Conservation (phyloP, 2,329 filamentous ascomycete genomes). For the Neoscytalidium dimidiatum region DNA sequence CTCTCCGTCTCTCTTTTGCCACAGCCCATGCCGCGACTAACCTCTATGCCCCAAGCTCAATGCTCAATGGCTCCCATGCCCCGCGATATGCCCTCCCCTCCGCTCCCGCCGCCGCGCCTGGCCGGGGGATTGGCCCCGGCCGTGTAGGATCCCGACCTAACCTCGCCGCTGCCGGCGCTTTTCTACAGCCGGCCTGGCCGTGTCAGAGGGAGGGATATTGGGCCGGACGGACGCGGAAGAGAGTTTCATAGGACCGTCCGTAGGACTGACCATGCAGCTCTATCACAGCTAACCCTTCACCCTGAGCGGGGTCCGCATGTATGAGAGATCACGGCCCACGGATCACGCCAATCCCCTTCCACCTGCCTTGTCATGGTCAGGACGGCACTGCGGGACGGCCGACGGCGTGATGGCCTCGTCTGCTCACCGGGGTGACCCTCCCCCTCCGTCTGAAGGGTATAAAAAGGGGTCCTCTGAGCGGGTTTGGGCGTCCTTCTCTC, state of each 20-base stretch:
- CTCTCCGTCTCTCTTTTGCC: slow-evolving; percentile 13
- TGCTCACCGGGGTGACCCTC: slow-evolving; percentile 29
- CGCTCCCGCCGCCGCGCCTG: slow-evolving; percentile 1
- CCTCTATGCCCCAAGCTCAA: background rate
- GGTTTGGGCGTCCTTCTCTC: slow-evolving; percentile 25
- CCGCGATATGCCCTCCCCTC: background rate
- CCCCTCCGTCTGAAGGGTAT: slow-evolving; percentile 32
- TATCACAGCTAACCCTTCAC: slow-evolving; percentile 32
- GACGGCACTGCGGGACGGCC: slow-evolving; percentile 15
- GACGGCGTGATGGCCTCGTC: slow-evolving; percentile 18
- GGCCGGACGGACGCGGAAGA: slow-evolving; percentile 29
- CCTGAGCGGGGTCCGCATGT: slow-evolving; percentile 36
- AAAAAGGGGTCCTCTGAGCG: slow-evolving; percentile 36
- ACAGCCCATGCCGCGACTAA: background rate
- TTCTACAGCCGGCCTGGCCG: slow-evolving; percentile 11
- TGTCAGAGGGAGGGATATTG: slow-evolving; percentile 16
- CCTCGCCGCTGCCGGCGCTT: slow-evolving; percentile 8
- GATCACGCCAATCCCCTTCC: slow-evolving; percentile 35
- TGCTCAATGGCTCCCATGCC: slow-evolving; percentile 7
- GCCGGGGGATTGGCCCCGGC: background rate
- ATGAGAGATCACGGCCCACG: slow-evolving; percentile 34
- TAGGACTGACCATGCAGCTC: slow-evolving; percentile 39
- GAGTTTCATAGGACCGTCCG: slow-evolving; percentile 33
- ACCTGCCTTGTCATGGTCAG: slow-evolving; percentile 13
- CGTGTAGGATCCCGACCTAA: slow-evolving; percentile 7